A percentile compares a stretch with the other conserved stretches of the same genome.
Evolutionary conservation across 768 basidiomycete genomes (phyloP).

Genomic region (Hydnomerulius pinastri): DNA sequence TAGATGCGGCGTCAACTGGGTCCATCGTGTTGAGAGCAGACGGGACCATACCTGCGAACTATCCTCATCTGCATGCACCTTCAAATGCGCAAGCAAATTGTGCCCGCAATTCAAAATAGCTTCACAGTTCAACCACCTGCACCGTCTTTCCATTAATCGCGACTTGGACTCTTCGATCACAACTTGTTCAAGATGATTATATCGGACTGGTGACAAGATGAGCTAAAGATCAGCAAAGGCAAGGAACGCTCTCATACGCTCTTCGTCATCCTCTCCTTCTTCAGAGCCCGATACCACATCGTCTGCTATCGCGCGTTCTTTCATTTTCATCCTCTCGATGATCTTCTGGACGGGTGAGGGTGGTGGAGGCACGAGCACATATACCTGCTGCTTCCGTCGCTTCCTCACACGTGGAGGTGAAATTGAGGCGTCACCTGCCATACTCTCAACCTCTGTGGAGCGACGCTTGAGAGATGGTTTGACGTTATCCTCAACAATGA

Average conservation of each 20-base stretch:
- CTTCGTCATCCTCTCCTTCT: conserved; percentile 23
- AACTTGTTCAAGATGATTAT: conserved; percentile 39
- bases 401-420: conserved; percentile 16
- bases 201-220: conserved; percentile 40
- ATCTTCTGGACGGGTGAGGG: conserved; percentile 22
- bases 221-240: conserved; percentile 25
- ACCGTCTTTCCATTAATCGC: conserved; percentile 47
- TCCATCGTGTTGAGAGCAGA: conserved; percentile 4
- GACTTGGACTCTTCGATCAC: conserved; percentile 50
- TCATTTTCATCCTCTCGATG: conserved; percentile 19
- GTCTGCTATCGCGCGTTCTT: conserved; percentile 7
- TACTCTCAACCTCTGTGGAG: conserved; percentile 14
- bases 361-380: conserved; percentile 31
- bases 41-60: conserved; percentile 27
- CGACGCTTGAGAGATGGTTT: conserved; percentile 23
- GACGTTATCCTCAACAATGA: conserved; percentile 5
- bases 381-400: conserved; percentile 26
- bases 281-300: conserved; percentile 21
- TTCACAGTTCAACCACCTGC: conserved; percentile 63
- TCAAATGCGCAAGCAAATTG: conserved; percentile 52
- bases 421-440: conserved; percentile 3
- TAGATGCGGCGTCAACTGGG: conserved; percentile 9
- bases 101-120: conserved; percentile 54
- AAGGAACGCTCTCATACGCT: conserved; percentile 31
- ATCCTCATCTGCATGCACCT: conserved; percentile 36